Base-by-base conservation (phyloP, 768 basidiomycete species). In the Suillus bovinus region DNA sequence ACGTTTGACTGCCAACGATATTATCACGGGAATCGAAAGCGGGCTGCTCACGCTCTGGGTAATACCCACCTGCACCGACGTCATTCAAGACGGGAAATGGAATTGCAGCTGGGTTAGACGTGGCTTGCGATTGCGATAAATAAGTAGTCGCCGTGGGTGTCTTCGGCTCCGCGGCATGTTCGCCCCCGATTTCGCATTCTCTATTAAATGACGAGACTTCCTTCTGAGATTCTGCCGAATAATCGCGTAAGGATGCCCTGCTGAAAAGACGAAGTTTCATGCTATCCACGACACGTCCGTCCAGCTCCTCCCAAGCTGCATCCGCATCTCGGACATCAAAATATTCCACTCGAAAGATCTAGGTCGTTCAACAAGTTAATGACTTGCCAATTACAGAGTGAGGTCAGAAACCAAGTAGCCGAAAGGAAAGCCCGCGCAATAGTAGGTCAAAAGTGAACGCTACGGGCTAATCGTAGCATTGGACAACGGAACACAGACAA, bases 301-400 rank as follows among this genome's bases (percentile, higher is more conserved):
- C 69, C 22, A 93, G 74, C 50, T 76, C 76, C 52, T 74, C 71
- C 67, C 77, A 81, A 16, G 90, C 89, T 13, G 70, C 67, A 42
- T 79, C 74, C 7, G 88, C 85, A 42, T 82, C 80, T 29, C 88
- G 80, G 31, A 84, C 78, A 68, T 93, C 90, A 69, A 81, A 88
- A 70, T 84, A 94, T 65, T 91, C 89, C 58, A 87, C 82, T 44
- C 74, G 75, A 72, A 86, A 91, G 33, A 80, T 72, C 72, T 80
- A 63, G 6, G 27, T 17, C 17, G 36, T 39, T 39, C 17, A 17
- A 56, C 27, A 39, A 24, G 55, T 56, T 56, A 56, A 56, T 29
- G 5, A 38, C 1, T 24, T 24, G 17, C 39, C 36, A 39, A 56
- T 39, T n/a, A 20, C 24, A 38, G 9, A 17, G 3, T 20, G 38